Percentiles rank a stretch among this genome's conserved stretches.
Evolutionary conservation across 345 rosid genomes (phyloP).

Genomic region (Populus davidiana): DNA sequence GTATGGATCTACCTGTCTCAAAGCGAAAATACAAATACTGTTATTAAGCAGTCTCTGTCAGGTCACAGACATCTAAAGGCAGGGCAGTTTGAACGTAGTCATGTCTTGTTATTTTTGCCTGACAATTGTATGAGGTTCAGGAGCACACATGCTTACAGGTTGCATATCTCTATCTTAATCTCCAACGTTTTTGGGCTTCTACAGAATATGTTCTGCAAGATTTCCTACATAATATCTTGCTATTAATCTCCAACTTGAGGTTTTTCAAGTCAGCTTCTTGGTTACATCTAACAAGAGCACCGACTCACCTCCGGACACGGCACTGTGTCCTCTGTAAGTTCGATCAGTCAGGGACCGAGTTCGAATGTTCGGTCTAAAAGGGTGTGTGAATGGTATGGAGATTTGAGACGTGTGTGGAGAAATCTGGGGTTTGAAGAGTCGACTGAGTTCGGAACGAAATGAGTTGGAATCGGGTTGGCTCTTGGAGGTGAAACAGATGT

Average conservation of each 20-base stretch:
- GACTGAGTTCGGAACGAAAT: conserved; percentile 12
- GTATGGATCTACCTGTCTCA: neutral
- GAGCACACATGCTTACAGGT: neutral
- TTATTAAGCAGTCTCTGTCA: neutral
- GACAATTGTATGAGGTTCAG: neutral
- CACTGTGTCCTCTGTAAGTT: conserved; percentile 29
- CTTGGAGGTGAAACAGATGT: conserved; percentile 10
- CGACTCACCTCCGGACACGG: conserved; percentile 30
- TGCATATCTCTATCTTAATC: neutral
- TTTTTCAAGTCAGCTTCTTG: conserved; percentile 72
- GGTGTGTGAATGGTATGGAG: neutral
- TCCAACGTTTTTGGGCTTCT: neutral
- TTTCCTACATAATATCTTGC: neutral
- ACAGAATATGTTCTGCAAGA: neutral
- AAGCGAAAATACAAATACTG: neutral
- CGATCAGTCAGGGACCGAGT: neutral
- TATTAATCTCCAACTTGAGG: conserved; percentile 44
- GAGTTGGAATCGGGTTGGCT: conserved; percentile 17
- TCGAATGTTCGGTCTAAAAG: conserved; percentile 7
- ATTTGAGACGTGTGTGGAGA: conserved; percentile 11
- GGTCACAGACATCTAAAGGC: neutral
- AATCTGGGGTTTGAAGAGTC: conserved; percentile 4
- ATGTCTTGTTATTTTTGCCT: neutral
- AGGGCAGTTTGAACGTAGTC: neutral
- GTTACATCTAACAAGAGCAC: conserved; percentile 45